phyloP scores from a whole-genome alignment of 2,329 filamentous ascomycete species.

The Trichoderma harzianum region DNA sequence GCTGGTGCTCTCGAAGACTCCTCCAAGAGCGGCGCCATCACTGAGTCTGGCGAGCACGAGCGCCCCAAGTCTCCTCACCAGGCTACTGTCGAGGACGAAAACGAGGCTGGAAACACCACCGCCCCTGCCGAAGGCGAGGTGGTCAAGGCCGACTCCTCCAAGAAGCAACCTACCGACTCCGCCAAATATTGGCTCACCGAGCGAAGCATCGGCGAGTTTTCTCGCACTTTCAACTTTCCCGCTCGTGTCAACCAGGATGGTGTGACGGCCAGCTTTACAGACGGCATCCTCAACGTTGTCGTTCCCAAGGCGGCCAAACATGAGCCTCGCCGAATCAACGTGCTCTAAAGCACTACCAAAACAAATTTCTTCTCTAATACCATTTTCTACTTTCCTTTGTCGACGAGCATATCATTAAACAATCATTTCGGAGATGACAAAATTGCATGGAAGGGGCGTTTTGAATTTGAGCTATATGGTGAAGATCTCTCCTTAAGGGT shows the following conservation, averaged over 20 bases:
- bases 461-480: not conserved
- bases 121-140: slow-evolving; percentile 25
- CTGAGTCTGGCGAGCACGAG: slow-evolving; percentile 32
- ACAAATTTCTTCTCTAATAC: too few species aligned
- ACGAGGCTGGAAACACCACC: slow-evolving; percentile 29
- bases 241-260: slow-evolving; percentile 57
- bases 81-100: slow-evolving; percentile 65
- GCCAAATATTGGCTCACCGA: slow-evolving; percentile 69
- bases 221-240: slow-evolving; percentile 66
- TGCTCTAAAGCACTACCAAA: slow-evolving; percentile 40
- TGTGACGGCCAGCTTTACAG: slow-evolving; percentile 60
- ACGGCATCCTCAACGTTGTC: slow-evolving; percentile 61
- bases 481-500: not conserved
- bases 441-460: not conserved
- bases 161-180: slow-evolving; percentile 30
- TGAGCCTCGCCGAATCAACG: slow-evolving; percentile 52
- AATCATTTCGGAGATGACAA: not conserved
- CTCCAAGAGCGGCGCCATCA: slow-evolving; percentile 33
- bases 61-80: slow-evolving; percentile 44
- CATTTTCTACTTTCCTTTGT: not conserved
- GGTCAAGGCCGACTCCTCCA: slow-evolving; percentile 17
- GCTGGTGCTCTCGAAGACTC: slow-evolving; percentile 44
- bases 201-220: slow-evolving; percentile 64
- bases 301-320: slow-evolving; percentile 66
- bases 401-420: not conserved